A percentile compares a stretch with the other conserved stretches of the same genome.
phyloP scores from a whole-genome alignment of 1,284 basidiomycete genomes.

The Malassezia slooffiae region DNA sequence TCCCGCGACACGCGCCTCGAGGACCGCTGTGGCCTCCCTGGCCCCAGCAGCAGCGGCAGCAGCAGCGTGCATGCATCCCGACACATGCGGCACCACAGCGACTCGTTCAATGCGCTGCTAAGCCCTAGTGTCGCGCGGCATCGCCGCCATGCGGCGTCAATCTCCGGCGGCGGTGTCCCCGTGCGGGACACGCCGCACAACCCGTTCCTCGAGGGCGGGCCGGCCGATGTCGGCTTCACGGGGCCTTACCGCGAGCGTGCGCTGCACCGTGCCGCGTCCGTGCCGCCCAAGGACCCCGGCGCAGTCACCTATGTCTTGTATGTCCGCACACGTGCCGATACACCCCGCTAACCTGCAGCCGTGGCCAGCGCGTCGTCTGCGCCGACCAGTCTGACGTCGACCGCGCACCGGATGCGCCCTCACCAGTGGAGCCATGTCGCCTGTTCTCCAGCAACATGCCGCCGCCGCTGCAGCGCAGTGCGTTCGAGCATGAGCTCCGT shows the following conservation, averaged over 20 bases:
- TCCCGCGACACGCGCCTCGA: constrained; percentile 11
- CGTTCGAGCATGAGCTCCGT: too few relatives aligned
- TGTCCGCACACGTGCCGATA: neutral
- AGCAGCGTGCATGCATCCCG: neutral
- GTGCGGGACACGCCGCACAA: constrained; percentile 36
- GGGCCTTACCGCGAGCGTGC: constrained; percentile 21
- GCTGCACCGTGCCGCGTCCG: constrained; percentile 14
- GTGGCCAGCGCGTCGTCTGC: constrained; percentile 13
- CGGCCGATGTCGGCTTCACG: constrained; percentile 31
- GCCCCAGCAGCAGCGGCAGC: neutral
- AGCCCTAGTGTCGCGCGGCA: neutral
- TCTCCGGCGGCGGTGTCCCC: constrained; percentile 1
- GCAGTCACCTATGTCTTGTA: constrained; percentile 32
- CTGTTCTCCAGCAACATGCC: too few relatives aligned
- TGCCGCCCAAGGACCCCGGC: constrained; percentile 22
- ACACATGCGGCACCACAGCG: constrained; percentile 1
- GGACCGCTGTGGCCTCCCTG: neutral
- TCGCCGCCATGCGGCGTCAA: too few relatives aligned
- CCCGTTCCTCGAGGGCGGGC: constrained; percentile 40
- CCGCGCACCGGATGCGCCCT: too few relatives aligned
- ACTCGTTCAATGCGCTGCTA: too few relatives aligned
- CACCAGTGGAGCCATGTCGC: too few relatives aligned
- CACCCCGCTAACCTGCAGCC: neutral
- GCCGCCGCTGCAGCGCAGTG: too few relatives aligned
- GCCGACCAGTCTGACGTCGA: too few relatives aligned